phyloP scores from a whole-genome alignment of 192 early-diverging fungal genomes.

The Coemansia sp. region DNA sequence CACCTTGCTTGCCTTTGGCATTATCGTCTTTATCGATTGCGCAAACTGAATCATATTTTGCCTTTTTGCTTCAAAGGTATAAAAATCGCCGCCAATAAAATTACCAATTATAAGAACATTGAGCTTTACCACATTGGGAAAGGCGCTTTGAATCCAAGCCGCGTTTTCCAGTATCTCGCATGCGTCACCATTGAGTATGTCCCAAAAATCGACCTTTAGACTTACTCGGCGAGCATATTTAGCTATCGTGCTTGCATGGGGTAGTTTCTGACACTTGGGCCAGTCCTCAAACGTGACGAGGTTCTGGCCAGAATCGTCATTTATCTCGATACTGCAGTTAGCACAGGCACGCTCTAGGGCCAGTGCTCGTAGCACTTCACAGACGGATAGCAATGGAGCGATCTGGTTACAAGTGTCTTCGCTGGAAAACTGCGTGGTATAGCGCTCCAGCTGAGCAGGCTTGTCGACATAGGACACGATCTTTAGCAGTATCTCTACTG shows the following conservation, averaged over 20 bases:
- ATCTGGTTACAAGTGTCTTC: neutral
- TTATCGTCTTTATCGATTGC: neutral
- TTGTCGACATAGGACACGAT: neutral
- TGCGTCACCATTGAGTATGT: constrained; percentile 8
- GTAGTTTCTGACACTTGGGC: constrained; percentile 4
- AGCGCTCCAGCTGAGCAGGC: neutral
- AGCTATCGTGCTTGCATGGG: neutral
- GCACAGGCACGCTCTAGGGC: neutral
- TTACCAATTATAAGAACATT: neutral
- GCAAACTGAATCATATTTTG: neutral
- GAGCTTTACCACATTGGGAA: neutral
- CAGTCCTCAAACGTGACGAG: constrained; percentile 1
- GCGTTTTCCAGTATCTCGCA: constrained; percentile 3
- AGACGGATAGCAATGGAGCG: neutral
- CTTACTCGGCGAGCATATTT: neutral
- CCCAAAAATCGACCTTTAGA: neutral
- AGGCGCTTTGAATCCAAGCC: neutral
- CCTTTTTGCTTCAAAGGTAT: neutral
- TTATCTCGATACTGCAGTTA: neutral
- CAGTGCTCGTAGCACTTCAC: neutral
- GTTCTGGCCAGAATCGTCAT: constrained; percentile 1
- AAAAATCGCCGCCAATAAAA: constrained; percentile 4
- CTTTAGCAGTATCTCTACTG: neutral
- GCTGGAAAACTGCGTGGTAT: neutral
- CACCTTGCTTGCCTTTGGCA: neutral